Conservation (phyloP, 352 stramenopile species). For the Salisapilia sapeloensis region DNA sequence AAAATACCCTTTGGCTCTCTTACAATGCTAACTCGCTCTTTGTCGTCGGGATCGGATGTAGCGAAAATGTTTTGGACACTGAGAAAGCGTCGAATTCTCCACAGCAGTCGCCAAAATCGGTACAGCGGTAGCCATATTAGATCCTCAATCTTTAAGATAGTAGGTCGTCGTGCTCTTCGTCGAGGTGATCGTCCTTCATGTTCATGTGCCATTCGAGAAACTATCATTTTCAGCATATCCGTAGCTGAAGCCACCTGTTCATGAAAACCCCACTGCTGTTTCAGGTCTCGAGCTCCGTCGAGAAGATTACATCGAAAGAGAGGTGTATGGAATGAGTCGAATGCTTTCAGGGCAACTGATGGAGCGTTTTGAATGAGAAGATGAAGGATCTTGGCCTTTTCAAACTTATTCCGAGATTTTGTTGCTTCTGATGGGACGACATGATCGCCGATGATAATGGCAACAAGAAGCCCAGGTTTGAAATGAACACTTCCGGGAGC, state of each 20-base stretch:
- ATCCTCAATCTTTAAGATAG: not conserved
- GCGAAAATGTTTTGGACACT: slow-evolving; percentile 59
- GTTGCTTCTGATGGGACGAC: slow-evolving; percentile 24
- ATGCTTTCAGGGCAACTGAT: slow-evolving; percentile 30
- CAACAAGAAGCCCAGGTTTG: slow-evolving; percentile 33
- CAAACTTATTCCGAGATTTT: slow-evolving; percentile 27
- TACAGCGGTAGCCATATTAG: slow-evolving; percentile 18
- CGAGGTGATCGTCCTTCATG: not conserved
- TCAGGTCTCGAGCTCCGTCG: slow-evolving; percentile 24
- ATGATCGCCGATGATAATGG: slow-evolving; percentile 45
- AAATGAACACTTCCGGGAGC: slow-evolving; percentile 39
- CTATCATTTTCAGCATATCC: slow-evolving; percentile 24
- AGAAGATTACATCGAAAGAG: slow-evolving; percentile 50
- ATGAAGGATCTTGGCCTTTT: slow-evolving; percentile 52
- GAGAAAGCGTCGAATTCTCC: slow-evolving; percentile 18
- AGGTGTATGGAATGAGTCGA: slow-evolving; percentile 52
- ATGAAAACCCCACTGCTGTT: slow-evolving; percentile 44
- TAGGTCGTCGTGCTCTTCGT: not conserved
- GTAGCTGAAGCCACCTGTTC: slow-evolving; percentile 18
- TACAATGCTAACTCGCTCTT: slow-evolving; percentile 36
- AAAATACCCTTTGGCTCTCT: slow-evolving; percentile 65
- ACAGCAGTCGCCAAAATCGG: slow-evolving; percentile 29
- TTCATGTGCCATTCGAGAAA: slow-evolving; percentile 20
- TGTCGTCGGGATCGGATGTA: slow-evolving; percentile 11
- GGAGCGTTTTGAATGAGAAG: slow-evolving; percentile 56